Evolutionary conservation across 2,329 filamentous ascomycete genomes (phyloP), one percentile per base, ranked within the genome.

Genomic region (Aspergillus novoparasiticus): DNA sequence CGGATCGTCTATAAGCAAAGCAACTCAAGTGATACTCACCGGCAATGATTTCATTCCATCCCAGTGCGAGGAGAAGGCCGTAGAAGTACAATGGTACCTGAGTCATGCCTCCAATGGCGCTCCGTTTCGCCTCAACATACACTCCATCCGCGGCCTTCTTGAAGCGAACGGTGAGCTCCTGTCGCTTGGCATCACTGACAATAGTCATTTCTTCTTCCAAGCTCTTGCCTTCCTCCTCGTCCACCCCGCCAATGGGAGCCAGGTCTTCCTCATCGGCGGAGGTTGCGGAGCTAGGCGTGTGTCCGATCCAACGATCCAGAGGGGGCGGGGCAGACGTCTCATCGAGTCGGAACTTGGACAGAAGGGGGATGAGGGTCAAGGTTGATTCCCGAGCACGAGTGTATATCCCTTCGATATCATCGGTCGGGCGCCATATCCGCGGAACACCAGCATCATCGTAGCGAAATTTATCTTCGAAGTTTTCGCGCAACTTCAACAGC

Each of bases 381-480:
- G 95, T 99, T 6, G 93, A 96, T 79, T 98, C 94, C 67, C 94
- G 88, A 4, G 95, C 94, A 67, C 89, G 90, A 41, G 93, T 97
- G 79, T 98, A 99, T 48, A 96, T 83, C 53, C 94, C 94, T 81
- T 99, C 95, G 65, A 99, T 99, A 74, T 99, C 95, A 75, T 99
- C 95, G 1, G 90, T 94, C 1, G 95, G 95, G 28, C 94, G 89
- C 95, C 95, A 99, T 78, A 99, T 97, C 64, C 95, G 87, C 6
- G 95, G 95, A 5, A 99, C 95, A 30, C 95, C 95, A 8, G 89
- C 89, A 64, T 97, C 94, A 72, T 99, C 95, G 73, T 99, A 99
- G 67, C 95, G 90, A 86, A 99, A 99, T 80, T 97, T 97, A 82
- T 99, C 95, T 80, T 99, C 95, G 70, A 99, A 99, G 81, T 97